phyloP scores from a whole-genome alignment of 2,329 filamentous ascomycete species.

The Xylariaceae sp. region DNA sequence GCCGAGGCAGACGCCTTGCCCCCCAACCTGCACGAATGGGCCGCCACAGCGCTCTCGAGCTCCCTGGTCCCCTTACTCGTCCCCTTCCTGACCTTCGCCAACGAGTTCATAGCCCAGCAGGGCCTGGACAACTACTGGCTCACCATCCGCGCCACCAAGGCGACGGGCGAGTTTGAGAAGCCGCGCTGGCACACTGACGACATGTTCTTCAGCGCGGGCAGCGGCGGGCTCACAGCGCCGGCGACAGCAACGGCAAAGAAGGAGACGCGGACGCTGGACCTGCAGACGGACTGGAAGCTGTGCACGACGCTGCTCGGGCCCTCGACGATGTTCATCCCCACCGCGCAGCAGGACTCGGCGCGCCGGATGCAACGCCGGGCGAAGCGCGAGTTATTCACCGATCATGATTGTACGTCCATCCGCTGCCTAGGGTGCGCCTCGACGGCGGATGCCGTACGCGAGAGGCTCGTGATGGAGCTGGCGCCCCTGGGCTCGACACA shows the following conservation, averaged over 20 bases:
- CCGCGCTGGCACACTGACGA: constrained; percentile 48
- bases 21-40: constrained; percentile 35
- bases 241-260: constrained; percentile 1
- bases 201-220: constrained; percentile 34
- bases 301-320: constrained; percentile 43
- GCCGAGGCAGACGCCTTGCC: constrained; percentile 24
- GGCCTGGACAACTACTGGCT: constrained; percentile 41
- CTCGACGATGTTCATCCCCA: constrained; percentile 39
- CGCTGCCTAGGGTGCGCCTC: constrained; percentile 40
- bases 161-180: constrained; percentile 38
- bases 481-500: constrained; percentile 16
- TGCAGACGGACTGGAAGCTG: constrained; percentile 44
- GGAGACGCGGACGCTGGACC: constrained; percentile 6
- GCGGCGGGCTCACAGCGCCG: constrained; percentile 11
- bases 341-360: constrained; percentile 25
- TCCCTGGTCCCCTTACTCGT: constrained; percentile 31
- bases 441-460: constrained; percentile 35
- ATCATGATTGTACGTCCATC: constrained; percentile 37
- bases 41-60: constrained; percentile 27
- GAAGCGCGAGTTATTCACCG: constrained; percentile 16
- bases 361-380: constrained; percentile 25
- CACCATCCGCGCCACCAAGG: constrained; percentile 41
- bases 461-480: constrained; percentile 28
- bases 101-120: constrained; percentile 30
- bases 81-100: constrained; percentile 36